These are phyloP conservation scores for Phytopythium boreale DNA, from an alignment of 352 stramenopile species.

Conservation along the genomic window DNA sequence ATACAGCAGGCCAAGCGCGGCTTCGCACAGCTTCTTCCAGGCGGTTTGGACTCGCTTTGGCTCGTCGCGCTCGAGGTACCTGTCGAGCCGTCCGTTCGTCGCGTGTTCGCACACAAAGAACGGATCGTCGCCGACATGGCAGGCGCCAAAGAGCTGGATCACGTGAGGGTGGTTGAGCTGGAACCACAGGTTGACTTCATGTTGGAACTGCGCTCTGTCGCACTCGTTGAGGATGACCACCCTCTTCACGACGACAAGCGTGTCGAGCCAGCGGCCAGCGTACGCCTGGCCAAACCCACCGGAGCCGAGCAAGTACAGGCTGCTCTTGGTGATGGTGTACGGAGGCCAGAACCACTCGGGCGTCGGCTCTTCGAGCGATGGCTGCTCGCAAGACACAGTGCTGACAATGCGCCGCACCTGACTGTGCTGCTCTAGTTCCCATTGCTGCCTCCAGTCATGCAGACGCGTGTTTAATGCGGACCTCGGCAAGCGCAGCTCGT, in stretches of 20 bases:
- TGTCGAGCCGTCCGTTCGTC: conserved; percentile 11
- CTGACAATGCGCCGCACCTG: neutral
- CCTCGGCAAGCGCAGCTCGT: neutral
- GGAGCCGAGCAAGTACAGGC: conserved; percentile 3
- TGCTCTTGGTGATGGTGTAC: conserved; percentile 12
- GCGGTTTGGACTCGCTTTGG: neutral
- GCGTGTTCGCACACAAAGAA: conserved; percentile 19
- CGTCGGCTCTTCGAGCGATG: conserved; percentile 2
- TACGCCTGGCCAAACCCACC: conserved; percentile 5
- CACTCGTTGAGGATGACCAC: conserved; percentile 8
- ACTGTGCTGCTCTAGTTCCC: neutral
- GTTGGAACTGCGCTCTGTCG: conserved; percentile 13
- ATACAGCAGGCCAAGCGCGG: conserved; percentile 16
- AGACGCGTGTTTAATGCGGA: neutral
- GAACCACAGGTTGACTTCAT: conserved; percentile 28
- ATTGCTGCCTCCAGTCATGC: conserved; percentile 4
- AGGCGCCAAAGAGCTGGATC: conserved; percentile 25
- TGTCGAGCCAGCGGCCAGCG: conserved; percentile 5
- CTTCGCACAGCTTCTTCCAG: conserved; percentile 19
- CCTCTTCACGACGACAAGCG: conserved; percentile 10
- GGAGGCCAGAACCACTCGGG: conserved; percentile 16
- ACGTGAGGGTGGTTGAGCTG: conserved; percentile 25
- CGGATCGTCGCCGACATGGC: conserved; percentile 13
- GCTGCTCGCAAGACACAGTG: neutral
- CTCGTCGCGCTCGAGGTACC: neutral